Conservation (phyloP, 495 filamentous ascomycete genomes). For the Penicillium parvum region DNA sequence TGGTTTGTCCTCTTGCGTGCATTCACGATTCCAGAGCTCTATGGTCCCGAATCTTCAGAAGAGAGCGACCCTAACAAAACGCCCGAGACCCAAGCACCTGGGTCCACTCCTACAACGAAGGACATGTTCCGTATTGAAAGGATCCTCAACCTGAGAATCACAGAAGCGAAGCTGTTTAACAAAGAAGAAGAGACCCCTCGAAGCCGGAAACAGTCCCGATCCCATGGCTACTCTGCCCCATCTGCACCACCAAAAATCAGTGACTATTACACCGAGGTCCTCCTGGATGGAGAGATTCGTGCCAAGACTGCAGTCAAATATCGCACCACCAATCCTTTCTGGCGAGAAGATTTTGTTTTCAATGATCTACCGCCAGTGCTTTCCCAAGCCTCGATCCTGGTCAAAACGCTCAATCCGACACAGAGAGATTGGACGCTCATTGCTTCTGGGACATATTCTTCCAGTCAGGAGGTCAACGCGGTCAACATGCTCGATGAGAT, state of each 20-base stretch:
- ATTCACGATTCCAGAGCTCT: conserved; percentile 91
- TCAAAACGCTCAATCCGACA: conserved; percentile 61
- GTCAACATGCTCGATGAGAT: conserved; percentile 45
- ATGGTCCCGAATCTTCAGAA: conserved; percentile 51
- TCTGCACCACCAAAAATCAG: conserved; percentile 24
- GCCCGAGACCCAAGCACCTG: conserved; percentile 20
- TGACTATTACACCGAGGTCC: conserved; percentile 83
- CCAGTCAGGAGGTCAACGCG: conserved; percentile 41
- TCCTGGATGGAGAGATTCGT: conserved; percentile 83
- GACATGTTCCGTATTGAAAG: conserved; percentile 68
- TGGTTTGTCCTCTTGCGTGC: conserved; percentile 94
- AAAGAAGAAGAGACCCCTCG: conserved; percentile 30
- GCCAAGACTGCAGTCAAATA: conserved; percentile 79
- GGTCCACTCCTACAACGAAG: conserved; percentile 15
- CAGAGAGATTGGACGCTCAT: conserved; percentile 53
- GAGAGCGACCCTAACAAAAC: conserved; percentile 24
- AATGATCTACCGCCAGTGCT: conserved; percentile 75
- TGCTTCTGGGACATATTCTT: conserved; percentile 41
- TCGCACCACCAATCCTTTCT: conserved; percentile 83
- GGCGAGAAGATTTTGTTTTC: conserved; percentile 90
- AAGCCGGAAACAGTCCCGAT: conserved; percentile 39
- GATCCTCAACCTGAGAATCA: conserved; percentile 52
- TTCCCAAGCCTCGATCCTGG: conserved; percentile 72
- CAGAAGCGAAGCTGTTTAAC: conserved; percentile 54
- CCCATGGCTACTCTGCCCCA: conserved; percentile 29